Conservation (phyloP, 75 land plant genomes). For the Azolla pinnata region DNA sequence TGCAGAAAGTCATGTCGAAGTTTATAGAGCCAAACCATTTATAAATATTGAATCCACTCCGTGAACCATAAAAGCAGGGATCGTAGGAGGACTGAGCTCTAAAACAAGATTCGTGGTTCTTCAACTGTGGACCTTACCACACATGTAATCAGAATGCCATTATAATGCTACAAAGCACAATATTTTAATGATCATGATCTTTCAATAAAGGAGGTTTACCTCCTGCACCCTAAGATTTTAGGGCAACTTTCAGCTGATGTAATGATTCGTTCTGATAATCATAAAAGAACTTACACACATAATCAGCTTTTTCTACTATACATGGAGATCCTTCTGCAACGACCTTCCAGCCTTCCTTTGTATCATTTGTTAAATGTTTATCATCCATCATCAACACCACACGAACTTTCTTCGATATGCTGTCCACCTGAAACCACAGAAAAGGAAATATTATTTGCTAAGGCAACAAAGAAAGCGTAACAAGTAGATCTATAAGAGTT, state of each 20-base stretch:
- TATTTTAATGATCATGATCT: no score
- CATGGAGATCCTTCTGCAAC: neutral
- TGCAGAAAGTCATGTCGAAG: no score
- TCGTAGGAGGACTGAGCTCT: no score
- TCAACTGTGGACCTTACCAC: no score
- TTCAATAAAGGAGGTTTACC: no score
- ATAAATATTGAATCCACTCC: no score
- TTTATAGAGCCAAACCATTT: no score
- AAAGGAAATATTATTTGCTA: neutral
- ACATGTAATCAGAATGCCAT: no score
- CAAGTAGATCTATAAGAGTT: neutral
- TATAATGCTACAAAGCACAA: no score
- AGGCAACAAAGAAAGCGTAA: neutral
- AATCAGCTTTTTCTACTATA: neutral
- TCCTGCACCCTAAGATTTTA: constrained; percentile 2
- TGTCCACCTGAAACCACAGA: constrained; percentile 11
- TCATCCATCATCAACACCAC: constrained; percentile 10
- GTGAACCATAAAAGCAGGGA: no score
- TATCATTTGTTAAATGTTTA: constrained; percentile 5
- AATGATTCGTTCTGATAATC: constrained; percentile 20
- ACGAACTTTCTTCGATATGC: constrained; percentile 10
- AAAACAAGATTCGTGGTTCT: no score
- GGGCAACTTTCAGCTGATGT: constrained; percentile 14
- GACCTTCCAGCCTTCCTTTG: neutral
- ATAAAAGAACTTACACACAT: constrained; percentile 20